phyloP scores from a whole-genome alignment of 2,329 filamentous ascomycete species.

The Aschersonia sp. region DNA sequence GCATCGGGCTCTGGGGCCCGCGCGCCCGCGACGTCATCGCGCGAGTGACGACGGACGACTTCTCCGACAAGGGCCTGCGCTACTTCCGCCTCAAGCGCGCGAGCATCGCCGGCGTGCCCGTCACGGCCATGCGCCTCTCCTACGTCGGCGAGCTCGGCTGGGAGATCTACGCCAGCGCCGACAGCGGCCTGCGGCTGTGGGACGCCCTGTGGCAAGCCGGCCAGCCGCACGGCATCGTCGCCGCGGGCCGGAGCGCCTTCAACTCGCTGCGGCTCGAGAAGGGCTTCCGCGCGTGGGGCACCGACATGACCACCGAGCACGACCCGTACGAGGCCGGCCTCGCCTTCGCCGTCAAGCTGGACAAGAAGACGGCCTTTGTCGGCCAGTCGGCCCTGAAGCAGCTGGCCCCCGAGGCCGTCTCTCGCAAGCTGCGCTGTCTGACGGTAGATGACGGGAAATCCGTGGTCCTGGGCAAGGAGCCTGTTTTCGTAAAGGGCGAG shows the following conservation, averaged over 20 bases:
- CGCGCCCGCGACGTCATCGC: conserved; percentile 34
- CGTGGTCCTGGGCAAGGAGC: conserved; percentile 46
- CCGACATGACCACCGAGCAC: conserved; percentile 46
- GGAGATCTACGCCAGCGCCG: conserved; percentile 47
- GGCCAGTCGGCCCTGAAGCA: conserved; percentile 33
- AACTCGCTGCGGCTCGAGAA: conserved; percentile 45
- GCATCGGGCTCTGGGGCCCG: conserved; percentile 49
- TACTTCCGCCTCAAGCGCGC: conserved; percentile 34
- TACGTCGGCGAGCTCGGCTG: conserved; percentile 48
- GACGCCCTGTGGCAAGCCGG: conserved; percentile 41
- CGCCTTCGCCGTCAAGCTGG: conserved; percentile 29
- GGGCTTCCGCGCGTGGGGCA: conserved; percentile 40
- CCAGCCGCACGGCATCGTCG: conserved; percentile 37
- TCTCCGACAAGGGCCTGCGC: conserved; percentile 28
- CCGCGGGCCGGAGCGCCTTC: conserved; percentile 43
- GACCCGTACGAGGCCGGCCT: conserved; percentile 45
- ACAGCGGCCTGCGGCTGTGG: conserved; percentile 44
- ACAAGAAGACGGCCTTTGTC: conserved; percentile 30
- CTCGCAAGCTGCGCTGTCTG: conserved; percentile 29
- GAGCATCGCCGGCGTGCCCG: conserved; percentile 38
- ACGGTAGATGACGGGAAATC: conserved; percentile 41
- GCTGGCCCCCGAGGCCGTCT: conserved; percentile 18
- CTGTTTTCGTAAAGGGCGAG: conserved; percentile 34
- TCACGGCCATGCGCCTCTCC: conserved; percentile 39
- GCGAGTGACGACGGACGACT: conserved; percentile 28